Base-by-base conservation (phyloP, 1,139 yeast species). In the Pneumocystis oryctolagi region DNA sequence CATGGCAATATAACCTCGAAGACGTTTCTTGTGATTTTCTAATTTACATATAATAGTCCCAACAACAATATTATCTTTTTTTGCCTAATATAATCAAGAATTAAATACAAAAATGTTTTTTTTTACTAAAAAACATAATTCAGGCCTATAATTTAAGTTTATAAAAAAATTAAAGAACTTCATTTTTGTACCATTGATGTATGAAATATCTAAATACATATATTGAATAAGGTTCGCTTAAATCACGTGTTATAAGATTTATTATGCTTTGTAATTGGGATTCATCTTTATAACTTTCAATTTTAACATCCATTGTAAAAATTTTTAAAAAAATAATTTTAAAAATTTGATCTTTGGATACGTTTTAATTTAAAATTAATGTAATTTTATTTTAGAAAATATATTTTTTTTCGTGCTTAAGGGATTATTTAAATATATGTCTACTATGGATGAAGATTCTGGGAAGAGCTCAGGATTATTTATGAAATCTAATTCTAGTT, bases 1-100 rank as follows among this genome's bases (percentile, higher is more conserved):
- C 98, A 92, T 92, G 5, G 97, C 98, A 59, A 92, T 90, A 71
- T 92, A 92, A 0, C 98, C 98, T 66, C 97, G 76, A 65, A 96
- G 77, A 12, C 80, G 84, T 40, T 81, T 80, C 64, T 92, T 78
- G 73, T 92, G 97, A 4, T 81, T 78, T 68, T 87, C 95, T n/a
- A 84, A 81, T 70, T 89, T 89, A 65, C 95, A 85, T 9, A 92
- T 87, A 28, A 90, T 84, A 58, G 87, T 88, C 3, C 97, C 98
- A 20, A 90, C 79, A 0, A 83, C 79, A 25, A 71, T 72, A 9
- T 66, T 69, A 4, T 65, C 42, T 35, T 53, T 53, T 12, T 37
- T 34, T 31, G 66, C 66, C 64, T 63, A 35, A 14, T 25, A 58
- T 12, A 32, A 8, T 67, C 71, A 32, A 71, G 70, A 59, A 66